Evolutionary conservation across 441 rosid species (phyloP).

Genomic region (Populus hybrid): DNA sequence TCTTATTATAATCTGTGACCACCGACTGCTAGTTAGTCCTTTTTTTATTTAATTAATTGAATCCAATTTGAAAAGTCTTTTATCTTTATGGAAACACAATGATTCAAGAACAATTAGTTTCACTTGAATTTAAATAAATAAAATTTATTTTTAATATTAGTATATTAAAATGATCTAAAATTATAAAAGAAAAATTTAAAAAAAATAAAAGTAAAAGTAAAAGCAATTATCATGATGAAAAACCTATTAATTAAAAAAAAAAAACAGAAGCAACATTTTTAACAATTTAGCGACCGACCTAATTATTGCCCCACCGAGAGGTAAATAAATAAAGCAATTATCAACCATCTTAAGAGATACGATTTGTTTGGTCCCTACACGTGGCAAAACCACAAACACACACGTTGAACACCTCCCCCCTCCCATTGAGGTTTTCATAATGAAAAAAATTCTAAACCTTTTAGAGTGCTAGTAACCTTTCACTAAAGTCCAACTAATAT

Average conservation of each 20-base stretch:
- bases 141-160: no score
- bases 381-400: neutral
- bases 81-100: neutral
- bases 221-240: no score
- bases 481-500: neutral
- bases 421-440: neutral
- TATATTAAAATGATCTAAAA: no score
- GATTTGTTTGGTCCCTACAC: conserved; percentile 4
- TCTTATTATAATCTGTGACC: neutral
- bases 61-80: neutral
- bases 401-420: neutral
- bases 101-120: neutral
- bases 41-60: neutral
- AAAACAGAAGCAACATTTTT: no score
- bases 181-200: no score
- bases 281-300: neutral
- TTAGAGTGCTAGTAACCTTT: neutral
- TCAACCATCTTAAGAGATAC: neutral
- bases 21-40: neutral
- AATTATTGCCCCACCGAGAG: neutral
- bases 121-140: no score
- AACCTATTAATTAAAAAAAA: neutral
- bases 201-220: no score
- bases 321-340: neutral
- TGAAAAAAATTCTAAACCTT: neutral